Evolutionary conservation across 2,329 filamentous ascomycete species (phyloP), one percentile per base, ranked within the genome.

Genomic region (Epichloe typhina): DNA sequence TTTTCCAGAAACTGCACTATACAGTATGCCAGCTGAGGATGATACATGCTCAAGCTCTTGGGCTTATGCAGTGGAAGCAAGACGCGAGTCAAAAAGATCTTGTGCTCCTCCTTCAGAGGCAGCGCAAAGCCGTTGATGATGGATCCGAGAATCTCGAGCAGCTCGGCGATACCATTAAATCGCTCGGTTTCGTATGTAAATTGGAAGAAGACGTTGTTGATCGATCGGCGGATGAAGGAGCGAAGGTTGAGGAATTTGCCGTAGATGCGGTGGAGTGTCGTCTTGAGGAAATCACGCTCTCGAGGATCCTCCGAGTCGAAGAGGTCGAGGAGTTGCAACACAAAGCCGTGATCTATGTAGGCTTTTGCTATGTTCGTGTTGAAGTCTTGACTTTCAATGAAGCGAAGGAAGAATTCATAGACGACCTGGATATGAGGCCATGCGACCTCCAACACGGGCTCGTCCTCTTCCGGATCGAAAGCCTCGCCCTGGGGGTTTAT

Each of bases 191-290:
- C 93, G 66, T 98, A 98, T 54, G 89, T 90, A 68, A 98, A 98
- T 65, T 98, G 93, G 77, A 98, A 98, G 73, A 98, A 98, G 61
- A 98, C 93, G 63, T 98, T 97, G 80, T 98, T 98, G 77, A 98
- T 98, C 51, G 93, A 98, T 61, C 93, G 83, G 64, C 93, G 81
- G 64, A 98, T 98, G 68, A 95, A 98, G 33, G 93, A 97, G 54
- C 93, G 84, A 55, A 98, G 76, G 67, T 98, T 98, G 61, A 98
- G 78, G 70, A 98, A 98, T 72, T 98, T 98, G 63, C 93, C 93
- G 65, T 98, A 98, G 65, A 98, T 98, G 55, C 93, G 83, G 70
- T 98, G 93, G 50, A 98, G 76, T 0, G 93, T 98, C 0, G 93
- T 98, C 76, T 98, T 98, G 58, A 98, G 74, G 67, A 98, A 98